Evolutionary conservation across 2,329 filamentous ascomycete species (phyloP).

Genomic region (Fusarium penzigii): DNA sequence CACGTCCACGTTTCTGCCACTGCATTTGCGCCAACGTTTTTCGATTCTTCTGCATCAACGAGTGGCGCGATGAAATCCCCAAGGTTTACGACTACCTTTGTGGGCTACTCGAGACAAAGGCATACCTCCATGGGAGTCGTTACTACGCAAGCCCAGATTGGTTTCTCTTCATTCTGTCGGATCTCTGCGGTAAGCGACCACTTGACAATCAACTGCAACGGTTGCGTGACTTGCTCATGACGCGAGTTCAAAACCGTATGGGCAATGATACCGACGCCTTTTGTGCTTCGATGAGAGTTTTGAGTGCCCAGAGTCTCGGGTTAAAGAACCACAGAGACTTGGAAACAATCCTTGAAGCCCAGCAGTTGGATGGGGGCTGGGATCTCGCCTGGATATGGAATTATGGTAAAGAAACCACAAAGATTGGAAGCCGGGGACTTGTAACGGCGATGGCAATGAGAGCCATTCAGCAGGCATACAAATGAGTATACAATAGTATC

Average conservation of each 20-base stretch:
- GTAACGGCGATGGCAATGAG: conserved; percentile 6
- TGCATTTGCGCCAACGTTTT: conserved; percentile 9
- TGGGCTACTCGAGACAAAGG: conserved; percentile 1
- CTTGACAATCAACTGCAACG: background rate
- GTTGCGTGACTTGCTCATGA: background rate
- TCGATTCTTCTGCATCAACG: conserved; percentile 6
- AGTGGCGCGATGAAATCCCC: background rate
- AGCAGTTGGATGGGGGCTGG: conserved; percentile 9
- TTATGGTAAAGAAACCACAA: background rate
- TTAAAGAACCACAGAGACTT: background rate
- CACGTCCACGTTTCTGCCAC: background rate
- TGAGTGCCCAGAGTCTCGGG: background rate
- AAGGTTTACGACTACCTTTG: background rate
- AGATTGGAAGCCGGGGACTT: conserved; percentile 6
- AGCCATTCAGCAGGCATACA: background rate
- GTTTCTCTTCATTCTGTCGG: conserved; percentile 1
- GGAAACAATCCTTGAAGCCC: background rate
- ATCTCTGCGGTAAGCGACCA: background rate
- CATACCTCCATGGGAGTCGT: conserved; percentile 5
- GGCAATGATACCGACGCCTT: background rate
- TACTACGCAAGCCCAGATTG: conserved; percentile 10
- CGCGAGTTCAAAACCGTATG: background rate
- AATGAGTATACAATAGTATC: too few species aligned
- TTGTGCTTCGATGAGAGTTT: background rate
- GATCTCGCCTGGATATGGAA: background rate